Evolutionary conservation across 2,329 filamentous ascomycete genomes (phyloP).

Genomic region (Trichoderma sp.): DNA sequence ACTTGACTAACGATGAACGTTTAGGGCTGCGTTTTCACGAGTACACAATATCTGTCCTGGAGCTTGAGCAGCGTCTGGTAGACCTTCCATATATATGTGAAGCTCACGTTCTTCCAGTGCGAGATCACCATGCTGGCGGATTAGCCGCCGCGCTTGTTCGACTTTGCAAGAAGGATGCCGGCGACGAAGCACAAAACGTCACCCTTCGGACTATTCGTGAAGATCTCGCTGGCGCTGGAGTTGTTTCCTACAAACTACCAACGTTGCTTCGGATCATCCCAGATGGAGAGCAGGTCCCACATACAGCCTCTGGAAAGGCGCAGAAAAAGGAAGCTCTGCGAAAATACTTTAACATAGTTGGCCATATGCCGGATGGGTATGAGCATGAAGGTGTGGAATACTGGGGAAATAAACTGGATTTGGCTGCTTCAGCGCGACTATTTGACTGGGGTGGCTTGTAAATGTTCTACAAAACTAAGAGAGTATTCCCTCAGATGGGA

Average conservation of each 20-base stretch:
- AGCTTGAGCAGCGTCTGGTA: background rate
- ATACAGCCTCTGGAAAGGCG: background rate
- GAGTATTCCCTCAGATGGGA: background rate
- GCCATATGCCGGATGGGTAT: background rate
- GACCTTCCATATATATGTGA: background rate
- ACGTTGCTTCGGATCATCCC: background rate
- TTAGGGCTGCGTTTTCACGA: background rate
- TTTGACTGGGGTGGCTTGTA: background rate
- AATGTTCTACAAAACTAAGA: accelerated
- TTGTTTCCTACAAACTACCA: background rate
- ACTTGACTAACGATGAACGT: background rate
- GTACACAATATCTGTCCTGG: background rate
- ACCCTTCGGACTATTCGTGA: background rate
- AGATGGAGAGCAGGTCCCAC: background rate
- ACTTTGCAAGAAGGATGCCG: background rate
- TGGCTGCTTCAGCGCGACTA: background rate
- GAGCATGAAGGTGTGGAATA: background rate
- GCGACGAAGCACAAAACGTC: background rate
- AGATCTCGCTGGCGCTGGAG: background rate
- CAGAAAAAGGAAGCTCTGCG: background rate
- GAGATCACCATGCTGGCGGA: background rate
- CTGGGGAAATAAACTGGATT: background rate
- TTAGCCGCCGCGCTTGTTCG: background rate
- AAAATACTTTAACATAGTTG: background rate
- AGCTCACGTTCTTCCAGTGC: background rate